A percentile compares a stretch with the other conserved stretches of the same genome.
Conservation (phyloP, 1,284 basidiomycete species). For the Cutaneotrichosporon cavernicola region DNA sequence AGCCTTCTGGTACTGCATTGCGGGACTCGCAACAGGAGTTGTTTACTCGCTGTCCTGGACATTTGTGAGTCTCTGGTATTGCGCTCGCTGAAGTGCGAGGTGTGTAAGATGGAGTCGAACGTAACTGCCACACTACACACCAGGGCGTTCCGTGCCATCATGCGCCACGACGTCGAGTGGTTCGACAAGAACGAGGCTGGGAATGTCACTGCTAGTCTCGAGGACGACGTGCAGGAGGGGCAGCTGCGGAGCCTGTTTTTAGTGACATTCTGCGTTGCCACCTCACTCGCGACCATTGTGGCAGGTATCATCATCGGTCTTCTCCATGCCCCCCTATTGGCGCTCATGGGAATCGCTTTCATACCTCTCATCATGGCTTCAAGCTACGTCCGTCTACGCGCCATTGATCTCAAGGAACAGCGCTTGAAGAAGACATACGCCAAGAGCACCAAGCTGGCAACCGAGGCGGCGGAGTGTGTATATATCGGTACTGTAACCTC, state of each 20-base stretch:
- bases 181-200: constrained; percentile 84
- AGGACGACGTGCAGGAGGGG: constrained; percentile 84
- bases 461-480: constrained; percentile 85
- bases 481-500: constrained; percentile 75
- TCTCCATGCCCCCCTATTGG: constrained; percentile 58
- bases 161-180: constrained; percentile 83
- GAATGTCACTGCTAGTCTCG: constrained; percentile 72
- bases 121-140: constrained; percentile 68
- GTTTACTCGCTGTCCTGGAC: constrained; percentile 64
- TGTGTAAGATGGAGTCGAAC: constrained; percentile 63
- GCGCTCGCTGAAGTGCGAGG: constrained; percentile 52
- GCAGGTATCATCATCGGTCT: constrained; percentile 75
- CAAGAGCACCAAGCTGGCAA: constrained; percentile 78
- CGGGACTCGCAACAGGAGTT: constrained; percentile 69
- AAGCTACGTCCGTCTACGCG: constrained; percentile 76
- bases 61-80: no score
- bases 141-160: constrained; percentile 69
- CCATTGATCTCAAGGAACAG: constrained; percentile 76
- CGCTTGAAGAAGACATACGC: constrained; percentile 82
- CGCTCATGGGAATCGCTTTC: constrained; percentile 62
- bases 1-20: constrained; percentile 79
- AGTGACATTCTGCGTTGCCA: constrained; percentile 82
- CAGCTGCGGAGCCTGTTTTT: constrained; percentile 78
- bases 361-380: constrained; percentile 77
- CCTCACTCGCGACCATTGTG: constrained; percentile 71